These are phyloP conservation scores for Dryas octopetala DNA, from an alignment of 306 rosid genomes.

Conservation along the genomic window DNA sequence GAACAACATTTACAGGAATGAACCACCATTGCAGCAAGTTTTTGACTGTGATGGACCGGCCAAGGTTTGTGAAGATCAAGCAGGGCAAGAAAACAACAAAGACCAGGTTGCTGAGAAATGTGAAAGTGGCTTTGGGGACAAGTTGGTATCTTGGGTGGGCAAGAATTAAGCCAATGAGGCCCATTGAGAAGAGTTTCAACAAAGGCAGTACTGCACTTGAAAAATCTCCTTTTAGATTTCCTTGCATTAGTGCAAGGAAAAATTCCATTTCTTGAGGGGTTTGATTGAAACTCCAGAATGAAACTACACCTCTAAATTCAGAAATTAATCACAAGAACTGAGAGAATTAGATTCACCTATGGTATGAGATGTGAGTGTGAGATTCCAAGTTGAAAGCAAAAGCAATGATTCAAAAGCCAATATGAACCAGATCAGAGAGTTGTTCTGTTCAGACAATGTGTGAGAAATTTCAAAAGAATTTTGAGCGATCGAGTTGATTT, in stretches of 20 bases:
- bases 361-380: too few relatives aligned
- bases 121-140: slow-evolving; percentile 69
- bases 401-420: too few relatives aligned
- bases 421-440: too few relatives aligned
- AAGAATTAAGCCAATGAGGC: slow-evolving; percentile 66
- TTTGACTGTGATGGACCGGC: slow-evolving; percentile 51
- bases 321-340: too few relatives aligned
- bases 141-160: slow-evolving; percentile 64
- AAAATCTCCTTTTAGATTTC: slow-evolving; percentile 39
- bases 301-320: slow-evolving; percentile 12
- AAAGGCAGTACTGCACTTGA: slow-evolving; percentile 57
- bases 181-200: slow-evolving; percentile 59
- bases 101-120: slow-evolving; percentile 71
- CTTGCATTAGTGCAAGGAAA: neutral
- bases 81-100: slow-evolving; percentile 84
- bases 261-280: neutral
- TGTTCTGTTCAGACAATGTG: too few relatives aligned
- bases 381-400: too few relatives aligned
- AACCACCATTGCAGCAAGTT: slow-evolving; percentile 73
- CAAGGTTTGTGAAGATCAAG: slow-evolving; percentile 74
- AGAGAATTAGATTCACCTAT: too few relatives aligned
- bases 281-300: neutral
- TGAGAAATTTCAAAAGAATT: too few relatives aligned
- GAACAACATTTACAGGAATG: slow-evolving; percentile 78
- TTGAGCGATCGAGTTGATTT: too few relatives aligned